phyloP scores from a whole-genome alignment of 768 basidiomycete genomes.

The Amanita rubescens region DNA sequence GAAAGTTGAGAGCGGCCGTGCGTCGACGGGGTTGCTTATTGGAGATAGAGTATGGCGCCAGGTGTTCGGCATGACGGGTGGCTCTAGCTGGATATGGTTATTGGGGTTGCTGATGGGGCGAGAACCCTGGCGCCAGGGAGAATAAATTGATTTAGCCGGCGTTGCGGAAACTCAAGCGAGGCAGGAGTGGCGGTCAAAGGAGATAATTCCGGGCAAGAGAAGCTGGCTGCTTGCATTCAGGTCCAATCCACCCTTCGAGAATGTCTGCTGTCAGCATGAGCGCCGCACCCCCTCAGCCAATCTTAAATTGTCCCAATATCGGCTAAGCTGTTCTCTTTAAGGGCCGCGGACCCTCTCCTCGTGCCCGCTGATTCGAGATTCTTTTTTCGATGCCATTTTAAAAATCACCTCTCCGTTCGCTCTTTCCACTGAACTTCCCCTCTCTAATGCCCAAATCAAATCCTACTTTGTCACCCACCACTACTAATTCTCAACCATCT shows the following conservation, averaged over 20 bases:
- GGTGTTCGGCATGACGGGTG: slow-evolving; percentile 24
- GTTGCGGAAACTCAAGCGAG: slow-evolving; percentile 24
- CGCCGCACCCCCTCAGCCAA: slow-evolving; percentile 41
- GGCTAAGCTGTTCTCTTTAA: slow-evolving; percentile 39
- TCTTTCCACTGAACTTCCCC: slow-evolving; percentile 22
- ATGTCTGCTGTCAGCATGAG: slow-evolving; percentile 36
- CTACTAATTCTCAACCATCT: slow-evolving; percentile 15
- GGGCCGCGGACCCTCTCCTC: slow-evolving; percentile 59
- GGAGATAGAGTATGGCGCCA: slow-evolving; percentile 8
- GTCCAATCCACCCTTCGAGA: slow-evolving; percentile 34
- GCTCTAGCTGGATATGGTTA: slow-evolving; percentile 33
- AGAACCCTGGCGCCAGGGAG: slow-evolving; percentile 29
- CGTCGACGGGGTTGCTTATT: slow-evolving; percentile 10
- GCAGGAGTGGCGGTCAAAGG: slow-evolving; percentile 26
- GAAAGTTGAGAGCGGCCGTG: slow-evolving; percentile 20
- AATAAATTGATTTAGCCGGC: slow-evolving; percentile 18
- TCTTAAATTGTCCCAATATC: slow-evolving; percentile 45
- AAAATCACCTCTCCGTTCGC: slow-evolving; percentile 28
- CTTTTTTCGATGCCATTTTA: slow-evolving; percentile 61
- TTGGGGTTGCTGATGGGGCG: slow-evolving; percentile 33
- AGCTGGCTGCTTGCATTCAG: slow-evolving; percentile 22
- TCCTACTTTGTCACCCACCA: slow-evolving; percentile 22
- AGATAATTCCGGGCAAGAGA: slow-evolving; percentile 29
- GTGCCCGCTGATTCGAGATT: slow-evolving; percentile 58
- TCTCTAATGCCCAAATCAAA: slow-evolving; percentile 36